Evolutionary conservation across 2,329 filamentous ascomycete species (phyloP).

Genomic region (Cercospora sojina): DNA sequence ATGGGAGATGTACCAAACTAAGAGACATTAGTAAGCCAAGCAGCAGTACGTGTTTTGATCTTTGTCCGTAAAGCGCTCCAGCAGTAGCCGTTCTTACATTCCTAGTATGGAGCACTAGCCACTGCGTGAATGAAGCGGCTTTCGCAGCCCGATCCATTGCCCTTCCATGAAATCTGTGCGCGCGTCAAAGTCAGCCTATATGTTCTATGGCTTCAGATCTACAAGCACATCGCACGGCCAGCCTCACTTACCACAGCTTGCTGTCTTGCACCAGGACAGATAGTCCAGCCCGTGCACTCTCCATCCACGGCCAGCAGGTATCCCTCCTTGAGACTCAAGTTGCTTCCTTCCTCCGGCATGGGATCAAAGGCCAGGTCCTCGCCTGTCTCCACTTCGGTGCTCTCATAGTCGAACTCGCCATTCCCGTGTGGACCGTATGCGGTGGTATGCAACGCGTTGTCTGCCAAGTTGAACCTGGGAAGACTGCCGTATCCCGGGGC

Average conservation of each 20-base stretch:
- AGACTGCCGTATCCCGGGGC: constrained; percentile 42
- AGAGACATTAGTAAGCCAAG: background rate
- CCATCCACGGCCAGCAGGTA: constrained; percentile 42
- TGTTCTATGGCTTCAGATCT: background rate
- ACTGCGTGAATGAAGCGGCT: constrained; percentile 44
- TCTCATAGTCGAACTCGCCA: constrained; percentile 37
- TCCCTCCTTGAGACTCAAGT: constrained; percentile 39
- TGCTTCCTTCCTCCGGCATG: constrained; percentile 34
- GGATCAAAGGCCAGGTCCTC: constrained; percentile 39
- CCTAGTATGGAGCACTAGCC: constrained; percentile 39
- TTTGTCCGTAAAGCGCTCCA: background rate
- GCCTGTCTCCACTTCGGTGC: constrained; percentile 32
- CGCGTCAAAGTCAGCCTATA: background rate
- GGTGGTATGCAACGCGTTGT: constrained; percentile 38
- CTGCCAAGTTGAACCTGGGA: constrained; percentile 41
- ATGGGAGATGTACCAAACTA: background rate
- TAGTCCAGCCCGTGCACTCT: constrained; percentile 41
- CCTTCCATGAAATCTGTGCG: constrained; percentile 41
- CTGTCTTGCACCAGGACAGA: constrained; percentile 39
- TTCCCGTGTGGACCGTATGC: constrained; percentile 27
- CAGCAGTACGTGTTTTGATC: background rate
- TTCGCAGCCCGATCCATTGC: constrained; percentile 37
- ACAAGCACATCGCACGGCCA: no score
- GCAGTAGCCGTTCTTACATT: background rate
- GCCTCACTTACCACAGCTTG: constrained; percentile 38